These are phyloP conservation scores for Aspergillus ostianus DNA, from an alignment of 495 filamentous ascomycete species.

Conservation along the genomic window DNA sequence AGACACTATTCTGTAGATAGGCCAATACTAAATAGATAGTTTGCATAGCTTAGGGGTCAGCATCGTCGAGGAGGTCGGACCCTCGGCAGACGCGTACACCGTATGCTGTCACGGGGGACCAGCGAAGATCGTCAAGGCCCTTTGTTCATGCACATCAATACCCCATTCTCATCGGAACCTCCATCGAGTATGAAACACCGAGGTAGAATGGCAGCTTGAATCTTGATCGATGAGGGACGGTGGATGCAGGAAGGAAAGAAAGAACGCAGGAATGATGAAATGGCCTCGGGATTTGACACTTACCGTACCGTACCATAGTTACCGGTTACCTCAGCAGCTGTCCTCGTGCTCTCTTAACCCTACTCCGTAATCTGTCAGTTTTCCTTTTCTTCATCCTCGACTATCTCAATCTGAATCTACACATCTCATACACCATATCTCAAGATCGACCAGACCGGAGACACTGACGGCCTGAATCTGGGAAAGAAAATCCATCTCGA, in stretches of 20 bases:
- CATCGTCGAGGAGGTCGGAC: background rate
- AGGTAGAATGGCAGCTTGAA: background rate
- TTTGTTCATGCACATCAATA: background rate
- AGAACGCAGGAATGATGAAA: background rate
- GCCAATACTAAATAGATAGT: no score
- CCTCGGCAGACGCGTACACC: background rate
- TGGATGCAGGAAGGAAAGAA: constrained; percentile 1
- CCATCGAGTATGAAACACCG: constrained; percentile 17
- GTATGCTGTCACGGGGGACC: background rate
- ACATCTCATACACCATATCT: background rate
- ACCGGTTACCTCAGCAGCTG: background rate
- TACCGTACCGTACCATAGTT: background rate
- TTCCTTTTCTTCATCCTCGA: no score
- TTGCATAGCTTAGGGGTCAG: no score
- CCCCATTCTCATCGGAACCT: constrained; percentile 1
- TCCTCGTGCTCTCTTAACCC: background rate
- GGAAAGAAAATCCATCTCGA: background rate
- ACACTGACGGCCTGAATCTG: background rate
- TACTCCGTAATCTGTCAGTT: no score
- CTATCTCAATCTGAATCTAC: no score
- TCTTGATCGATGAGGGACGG: constrained; percentile 7
- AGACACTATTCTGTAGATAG: no score
- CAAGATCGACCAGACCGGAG: background rate
- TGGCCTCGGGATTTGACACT: background rate
- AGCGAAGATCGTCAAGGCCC: background rate